Conservation (phyloP, 2,329 filamentous ascomycete species). For the Pleoardoris graminearum region DNA sequence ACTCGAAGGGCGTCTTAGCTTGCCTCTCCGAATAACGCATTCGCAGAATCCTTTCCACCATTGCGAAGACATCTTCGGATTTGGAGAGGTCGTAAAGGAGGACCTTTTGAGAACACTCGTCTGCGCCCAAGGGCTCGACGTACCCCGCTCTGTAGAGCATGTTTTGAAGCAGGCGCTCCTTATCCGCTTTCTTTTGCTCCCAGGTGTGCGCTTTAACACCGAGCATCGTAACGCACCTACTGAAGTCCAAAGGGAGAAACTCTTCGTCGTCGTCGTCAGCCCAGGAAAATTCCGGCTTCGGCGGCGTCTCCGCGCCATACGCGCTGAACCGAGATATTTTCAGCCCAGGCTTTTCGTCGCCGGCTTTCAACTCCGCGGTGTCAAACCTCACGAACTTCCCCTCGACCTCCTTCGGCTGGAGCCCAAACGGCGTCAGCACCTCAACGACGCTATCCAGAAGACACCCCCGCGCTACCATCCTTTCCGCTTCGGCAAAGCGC, state of each 20-base stretch:
- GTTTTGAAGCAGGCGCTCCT: not conserved
- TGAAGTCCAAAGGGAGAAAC: not conserved
- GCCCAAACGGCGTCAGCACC: not conserved
- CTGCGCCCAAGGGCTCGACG: not conserved
- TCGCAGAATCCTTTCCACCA: not conserved
- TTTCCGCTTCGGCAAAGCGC: not conserved
- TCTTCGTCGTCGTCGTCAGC: not conserved
- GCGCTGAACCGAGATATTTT: not conserved
- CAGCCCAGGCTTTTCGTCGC: not conserved
- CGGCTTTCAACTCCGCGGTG: not conserved
- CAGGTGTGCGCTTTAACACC: too few relatives aligned
- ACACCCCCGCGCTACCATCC: not conserved
- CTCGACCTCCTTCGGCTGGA: not conserved
- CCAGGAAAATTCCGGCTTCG: not conserved
- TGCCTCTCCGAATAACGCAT: not conserved
- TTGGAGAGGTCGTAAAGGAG: not conserved
- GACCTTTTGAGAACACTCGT: not conserved
- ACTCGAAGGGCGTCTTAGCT: not conserved
- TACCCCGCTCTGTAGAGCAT: not conserved
- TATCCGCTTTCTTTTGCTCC: not conserved
- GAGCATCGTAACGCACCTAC: not conserved
- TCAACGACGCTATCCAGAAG: slow-evolving; percentile 1
- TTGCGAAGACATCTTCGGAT: not conserved
- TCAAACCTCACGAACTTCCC: not conserved
- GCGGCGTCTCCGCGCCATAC: not conserved